Base-by-base conservation (phyloP, 129 eudicot genomes). In the Flaveria linearis region DNA sequence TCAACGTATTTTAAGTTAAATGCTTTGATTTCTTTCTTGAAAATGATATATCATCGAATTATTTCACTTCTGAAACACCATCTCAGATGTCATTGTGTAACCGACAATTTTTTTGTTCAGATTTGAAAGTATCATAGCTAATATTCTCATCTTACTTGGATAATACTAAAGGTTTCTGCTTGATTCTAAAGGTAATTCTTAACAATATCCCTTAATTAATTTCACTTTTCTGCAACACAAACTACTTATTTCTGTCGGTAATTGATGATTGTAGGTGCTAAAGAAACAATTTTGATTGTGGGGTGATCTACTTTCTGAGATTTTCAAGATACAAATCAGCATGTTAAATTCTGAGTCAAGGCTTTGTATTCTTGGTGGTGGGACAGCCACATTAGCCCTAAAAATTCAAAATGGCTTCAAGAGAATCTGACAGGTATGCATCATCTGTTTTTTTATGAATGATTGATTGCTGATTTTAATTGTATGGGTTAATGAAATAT, bases 321-420 rank as follows among this genome's bases (percentile, higher is more conserved):
- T 82, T 36, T 90, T 41, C 47, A 80, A 71, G 88, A 76, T 68
- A 85, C 50, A 45, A 45, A 45, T 45, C 12, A 45, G 83, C 69
- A 69, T 79, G 79, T 49, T 74, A 17, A 82, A 86, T 57, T 83
- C 97, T 0, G 97, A 91, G 17, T 83, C 96, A 53, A 91, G 94
- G 78, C 92, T 69, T 62, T 72, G 84, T 95, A 95, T 74, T 95
- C 99, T 60, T 95, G 99, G 99, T 91, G 94, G 99, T 95, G 99
- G 99, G 99, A 95, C 75, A 95, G 99, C 86, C 99, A 95, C 85
- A 91, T 77, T 76, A 87, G 88, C 87, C 99, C 99, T 25, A 95
- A 95, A 88, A 95, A 91, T 79, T 95, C 99, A 39, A 95, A 95
- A 87, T 95, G 99, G 99, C 99, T 95, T 76, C 90, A 91, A 73